Evolutionary conservation across 1,139 yeast genomes (phyloP).

Genomic region (Sugiyamaella japonica): DNA sequence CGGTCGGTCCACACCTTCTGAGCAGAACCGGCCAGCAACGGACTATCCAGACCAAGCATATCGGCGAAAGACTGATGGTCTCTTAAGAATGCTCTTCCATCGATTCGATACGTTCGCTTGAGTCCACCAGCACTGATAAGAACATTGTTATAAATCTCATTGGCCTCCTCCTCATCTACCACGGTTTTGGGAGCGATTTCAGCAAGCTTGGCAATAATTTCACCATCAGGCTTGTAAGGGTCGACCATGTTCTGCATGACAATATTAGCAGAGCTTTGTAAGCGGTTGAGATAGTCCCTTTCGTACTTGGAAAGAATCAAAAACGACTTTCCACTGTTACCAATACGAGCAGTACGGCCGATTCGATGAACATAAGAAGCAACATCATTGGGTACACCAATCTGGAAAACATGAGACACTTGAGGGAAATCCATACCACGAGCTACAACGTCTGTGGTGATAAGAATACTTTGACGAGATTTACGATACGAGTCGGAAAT

Average conservation of each 20-base stretch:
- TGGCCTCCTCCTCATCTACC: constrained; percentile 23
- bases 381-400: constrained; percentile 70
- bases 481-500: constrained; percentile 57
- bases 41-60: constrained; percentile 22
- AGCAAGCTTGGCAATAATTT: constrained; percentile 18
- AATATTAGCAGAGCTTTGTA: constrained; percentile 27
- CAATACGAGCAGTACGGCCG: constrained; percentile 97
- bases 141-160: constrained; percentile 22
- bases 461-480: constrained; percentile 55
- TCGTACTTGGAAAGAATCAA: constrained; percentile 36
- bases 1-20: constrained; percentile 21
- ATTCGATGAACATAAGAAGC: constrained; percentile 87
- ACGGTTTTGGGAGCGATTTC: constrained; percentile 16
- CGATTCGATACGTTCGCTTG: constrained; percentile 18
- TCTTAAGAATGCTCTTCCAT: constrained; percentile 17
- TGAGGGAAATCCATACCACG: constrained; percentile 94
- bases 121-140: constrained; percentile 19
- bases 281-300: constrained; percentile 28
- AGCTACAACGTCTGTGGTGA: constrained; percentile 93
- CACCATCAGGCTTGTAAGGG: constrained; percentile 22
- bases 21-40: constrained; percentile 19
- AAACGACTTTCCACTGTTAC: constrained; percentile 60
- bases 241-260: constrained; percentile 22
- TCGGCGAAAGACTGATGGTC: constrained; percentile 19
- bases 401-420: constrained; percentile 78